Evolutionary conservation across 2,329 filamentous ascomycete species (phyloP), one percentile per base, ranked within the genome.

Genomic region (Septoria linicola): DNA sequence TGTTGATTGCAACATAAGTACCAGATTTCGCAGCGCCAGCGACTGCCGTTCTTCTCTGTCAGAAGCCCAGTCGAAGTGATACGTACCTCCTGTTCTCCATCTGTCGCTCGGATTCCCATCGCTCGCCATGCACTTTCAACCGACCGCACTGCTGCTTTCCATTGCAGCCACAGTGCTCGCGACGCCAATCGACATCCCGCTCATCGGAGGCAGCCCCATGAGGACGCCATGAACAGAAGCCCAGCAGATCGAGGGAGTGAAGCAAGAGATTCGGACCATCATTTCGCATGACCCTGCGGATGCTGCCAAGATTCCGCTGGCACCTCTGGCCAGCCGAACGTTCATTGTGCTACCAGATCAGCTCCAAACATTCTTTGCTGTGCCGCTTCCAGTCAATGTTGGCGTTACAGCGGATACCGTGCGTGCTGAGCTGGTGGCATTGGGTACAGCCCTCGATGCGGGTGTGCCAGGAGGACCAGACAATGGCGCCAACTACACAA

Each of bases 201-300:
- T 30, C 7, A 13, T 30, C 27, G 27, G 27, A 7, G 27, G 27
- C 27, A 30, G 27, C 13, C 27, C 27, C 7, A 30, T 30, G 7
- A 7, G 27, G 13, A 30, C 36, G 3, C 36, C 44, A 8, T 53
- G 51, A 32, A 40, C 39, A 7, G 32, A 21, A 11, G 34, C 14
- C 16, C 30, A 41, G 20, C 46, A 49, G 27, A 53, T 49, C 32
- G 31, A 34, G 17, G 51, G 37, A 8, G 34, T 47, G 32, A 53
- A 60, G 47, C 48, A 51, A 47, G 52, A 55, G 31, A 51, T 55
- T 31, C 40, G 34, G 13, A 55, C 52, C 30, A 55, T 55, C 37
- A 42, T 43, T 8, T 55, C 52, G 7, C 52, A 49, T 25, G 42
- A 36, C 23, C 16, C 25, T n/a, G 39, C 25, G 14, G 52, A 55